phyloP scores from a whole-genome alignment of 2,329 filamentous ascomycete species.

The Hansfordia pulvinata region DNA sequence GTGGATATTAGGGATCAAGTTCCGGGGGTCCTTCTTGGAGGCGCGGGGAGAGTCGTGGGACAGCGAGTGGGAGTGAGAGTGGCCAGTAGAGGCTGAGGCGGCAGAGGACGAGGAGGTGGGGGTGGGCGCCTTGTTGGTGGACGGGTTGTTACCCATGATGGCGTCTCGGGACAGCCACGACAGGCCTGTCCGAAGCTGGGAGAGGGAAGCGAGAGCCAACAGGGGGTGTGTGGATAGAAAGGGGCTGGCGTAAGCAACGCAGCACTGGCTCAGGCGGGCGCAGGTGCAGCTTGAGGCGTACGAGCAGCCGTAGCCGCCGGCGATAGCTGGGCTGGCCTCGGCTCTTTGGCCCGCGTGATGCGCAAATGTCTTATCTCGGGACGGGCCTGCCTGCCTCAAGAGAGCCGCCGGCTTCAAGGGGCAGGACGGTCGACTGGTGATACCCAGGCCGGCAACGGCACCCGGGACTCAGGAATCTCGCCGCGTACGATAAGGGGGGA shows the following conservation, averaged over 20 bases:
- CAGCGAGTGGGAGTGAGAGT: constrained; percentile 10
- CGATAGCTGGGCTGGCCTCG: neutral
- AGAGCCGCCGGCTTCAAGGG: too few species aligned
- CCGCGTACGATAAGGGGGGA: too few species aligned
- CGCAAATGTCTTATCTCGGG: too few species aligned
- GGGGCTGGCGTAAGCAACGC: too few species aligned
- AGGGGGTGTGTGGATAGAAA: too few species aligned
- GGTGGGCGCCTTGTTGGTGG: constrained; percentile 21
- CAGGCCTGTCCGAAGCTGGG: constrained; percentile 1
- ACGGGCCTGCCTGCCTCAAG: too few species aligned
- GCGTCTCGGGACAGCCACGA: constrained; percentile 3
- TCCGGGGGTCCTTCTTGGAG: constrained; percentile 29
- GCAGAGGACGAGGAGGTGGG: constrained; percentile 13
- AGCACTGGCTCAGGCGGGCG: too few species aligned
- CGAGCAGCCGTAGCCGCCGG: neutral
- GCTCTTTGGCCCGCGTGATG: constrained; percentile 2
- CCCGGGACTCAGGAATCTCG: too few species aligned
- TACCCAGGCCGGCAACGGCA: too few species aligned
- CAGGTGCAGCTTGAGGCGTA: neutral
- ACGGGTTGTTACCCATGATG: constrained; percentile 32
- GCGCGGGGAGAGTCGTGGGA: constrained; percentile 18
- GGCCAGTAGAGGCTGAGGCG: constrained; percentile 6
- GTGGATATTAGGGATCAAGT: constrained; percentile 41
- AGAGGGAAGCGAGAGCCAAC: neutral
- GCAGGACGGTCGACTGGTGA: too few species aligned